Evolutionary conservation across 2,329 filamentous ascomycete genomes (phyloP), one percentile per base, ranked within the genome.

Genomic region (Cryphonectria carpinicola): DNA sequence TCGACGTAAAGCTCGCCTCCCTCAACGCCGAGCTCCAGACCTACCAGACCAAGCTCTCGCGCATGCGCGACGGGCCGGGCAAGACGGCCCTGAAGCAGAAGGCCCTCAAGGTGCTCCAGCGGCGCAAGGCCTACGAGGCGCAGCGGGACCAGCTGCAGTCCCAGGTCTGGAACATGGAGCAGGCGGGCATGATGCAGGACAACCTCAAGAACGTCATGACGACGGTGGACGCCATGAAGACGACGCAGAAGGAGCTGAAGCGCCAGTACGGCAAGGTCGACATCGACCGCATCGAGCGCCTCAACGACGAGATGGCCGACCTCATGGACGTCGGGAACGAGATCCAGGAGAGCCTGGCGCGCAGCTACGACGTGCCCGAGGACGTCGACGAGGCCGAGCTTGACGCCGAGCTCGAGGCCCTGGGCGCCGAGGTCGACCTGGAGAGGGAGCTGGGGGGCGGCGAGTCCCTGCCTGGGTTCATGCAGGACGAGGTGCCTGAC

Each of bases 251-350:
- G 84, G 92, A 94, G 77, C 87, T 99, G 74, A 90, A 90, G 79
- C 93, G 93, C 81, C 95, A 98, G 85, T 98, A 98, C 79, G 95
- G 95, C 76, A 98, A 98, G 85, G 93, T 99, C 75, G 92, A 99
- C 78, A 92, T 99, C 68, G 96, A 98, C 82, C 94, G 97, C 87
- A 98, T 99, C 76, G 96, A 99, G 87, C 87, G 92, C 75, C 88
- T 99, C 87, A 95, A 99, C 87, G 96, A 99, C 80, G 95, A 99
- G 83, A 98, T 99, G 96, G 95, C 95, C 7, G 96, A 99, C 82
- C 81, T 99, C 77, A 93, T 99, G 89, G 96, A 99, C 79, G 91
- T 98, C 72, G 95, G 96, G 4, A 98, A 98, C 81, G 96, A 99
- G 81, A 99, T 99, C 71, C 94, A 99, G 82, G 96, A 98, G 83